Percentiles rank a stretch among this genome's conserved stretches.
phyloP scores from a whole-genome alignment of 441 rosid genomes.

The Adansonia gregorii region DNA sequence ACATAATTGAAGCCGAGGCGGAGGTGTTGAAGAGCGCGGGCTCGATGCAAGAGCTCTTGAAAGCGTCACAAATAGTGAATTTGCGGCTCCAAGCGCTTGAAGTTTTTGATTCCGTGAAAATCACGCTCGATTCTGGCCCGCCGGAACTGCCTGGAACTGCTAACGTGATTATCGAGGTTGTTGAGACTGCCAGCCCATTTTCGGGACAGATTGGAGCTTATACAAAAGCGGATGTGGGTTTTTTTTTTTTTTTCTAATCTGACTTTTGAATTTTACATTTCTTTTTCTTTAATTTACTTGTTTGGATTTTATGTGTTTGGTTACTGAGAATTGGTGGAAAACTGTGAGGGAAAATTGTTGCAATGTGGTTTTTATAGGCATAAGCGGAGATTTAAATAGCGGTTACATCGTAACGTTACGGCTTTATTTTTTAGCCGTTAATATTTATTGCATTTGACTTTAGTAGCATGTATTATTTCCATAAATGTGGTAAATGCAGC shows the following conservation, averaged over 20 bases:
- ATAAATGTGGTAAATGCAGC: too few relatives aligned
- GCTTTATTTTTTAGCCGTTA: too few relatives aligned
- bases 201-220: constrained; percentile 82
- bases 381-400: too few relatives aligned
- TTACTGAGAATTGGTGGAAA: background rate
- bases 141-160: constrained; percentile 90
- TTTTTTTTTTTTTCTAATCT: background rate
- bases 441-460: too few relatives aligned
- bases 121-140: constrained; percentile 90
- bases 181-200: constrained; percentile 66
- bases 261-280: background rate
- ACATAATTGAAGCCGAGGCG: constrained; percentile 68
- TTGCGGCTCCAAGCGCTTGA: constrained; percentile 72
- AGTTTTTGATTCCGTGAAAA: constrained; percentile 79
- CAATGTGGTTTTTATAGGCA: background rate
- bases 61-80: constrained; percentile 65
- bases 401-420: too few relatives aligned
- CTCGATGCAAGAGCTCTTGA: constrained; percentile 80
- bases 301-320: constrained; percentile 3
- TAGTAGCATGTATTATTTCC: too few relatives aligned
- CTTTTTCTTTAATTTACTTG: background rate
- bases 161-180: constrained; percentile 76
- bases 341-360: background rate
- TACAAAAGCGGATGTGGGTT: constrained; percentile 82
- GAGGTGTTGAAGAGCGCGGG: constrained; percentile 57